These are phyloP conservation scores for Pelargonium exstipulatum DNA, from an alignment of 441 rosid species.

Conservation along the genomic window DNA sequence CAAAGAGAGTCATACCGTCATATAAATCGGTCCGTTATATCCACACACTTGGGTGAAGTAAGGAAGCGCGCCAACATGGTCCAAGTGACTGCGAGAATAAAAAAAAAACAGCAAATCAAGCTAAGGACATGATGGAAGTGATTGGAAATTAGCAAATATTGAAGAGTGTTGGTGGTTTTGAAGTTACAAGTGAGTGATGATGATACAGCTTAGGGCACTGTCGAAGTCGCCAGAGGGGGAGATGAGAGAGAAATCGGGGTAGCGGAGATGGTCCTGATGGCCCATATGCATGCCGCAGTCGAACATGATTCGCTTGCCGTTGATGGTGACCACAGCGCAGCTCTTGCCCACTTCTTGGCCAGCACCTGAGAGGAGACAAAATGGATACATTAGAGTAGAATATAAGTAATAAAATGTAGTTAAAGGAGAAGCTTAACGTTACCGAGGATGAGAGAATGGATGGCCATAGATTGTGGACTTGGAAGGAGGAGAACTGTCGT, in stretches of 20 bases:
- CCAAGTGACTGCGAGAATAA: slow-evolving; percentile 65
- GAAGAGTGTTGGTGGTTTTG: neutral
- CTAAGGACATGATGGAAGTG: neutral
- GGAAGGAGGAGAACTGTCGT: no score
- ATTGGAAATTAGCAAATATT: neutral
- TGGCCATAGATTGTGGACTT: no score
- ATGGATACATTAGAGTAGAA: neutral
- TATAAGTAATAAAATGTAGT: no score
- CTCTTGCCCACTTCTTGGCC: slow-evolving; percentile 97
- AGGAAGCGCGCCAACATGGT: slow-evolving; percentile 93
- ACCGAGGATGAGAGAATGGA: neutral
- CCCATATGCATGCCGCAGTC: slow-evolving; percentile 99
- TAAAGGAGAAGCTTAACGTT: no score
- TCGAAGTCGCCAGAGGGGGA: slow-evolving; percentile 54
- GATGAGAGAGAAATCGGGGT: slow-evolving; percentile 75
- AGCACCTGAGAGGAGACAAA: no score
- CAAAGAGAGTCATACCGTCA: no score
- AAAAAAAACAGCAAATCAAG: neutral
- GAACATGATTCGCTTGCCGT: slow-evolving; percentile 81
- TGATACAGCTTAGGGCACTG: slow-evolving; percentile 49
- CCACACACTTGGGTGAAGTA: slow-evolving; percentile 95
- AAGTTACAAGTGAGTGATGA: slow-evolving; percentile 81
- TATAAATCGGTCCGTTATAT: slow-evolving; percentile 72
- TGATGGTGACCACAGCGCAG: slow-evolving; percentile 77
- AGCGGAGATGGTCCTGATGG: slow-evolving; percentile 64